Evolutionary conservation across 345 rosid species (phyloP).

Genomic region (Pistacia vera): DNA sequence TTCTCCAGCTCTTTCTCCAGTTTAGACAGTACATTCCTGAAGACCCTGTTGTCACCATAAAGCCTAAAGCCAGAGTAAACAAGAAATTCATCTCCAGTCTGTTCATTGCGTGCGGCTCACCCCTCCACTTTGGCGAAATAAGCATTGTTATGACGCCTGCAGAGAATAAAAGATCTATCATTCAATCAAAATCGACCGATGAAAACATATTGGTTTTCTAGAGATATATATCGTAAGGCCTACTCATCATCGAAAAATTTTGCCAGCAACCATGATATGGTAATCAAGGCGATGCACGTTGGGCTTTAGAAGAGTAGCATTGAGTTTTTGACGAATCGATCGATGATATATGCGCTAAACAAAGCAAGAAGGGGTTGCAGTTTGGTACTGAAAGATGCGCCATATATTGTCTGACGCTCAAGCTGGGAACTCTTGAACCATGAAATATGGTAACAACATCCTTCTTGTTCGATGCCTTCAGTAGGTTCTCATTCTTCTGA

Average conservation of each 20-base stretch:
- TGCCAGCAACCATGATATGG: slow-evolving; percentile 44
- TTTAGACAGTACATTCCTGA: slow-evolving; percentile 27
- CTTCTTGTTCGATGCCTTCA: slow-evolving; percentile 16
- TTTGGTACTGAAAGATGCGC: slow-evolving; percentile 47
- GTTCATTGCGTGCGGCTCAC: slow-evolving; percentile 51
- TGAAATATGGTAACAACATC: slow-evolving; percentile 45
- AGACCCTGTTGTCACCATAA: slow-evolving; percentile 26
- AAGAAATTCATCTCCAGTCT: slow-evolving; percentile 45
- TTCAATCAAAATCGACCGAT: background rate
- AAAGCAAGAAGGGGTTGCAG: slow-evolving; percentile 47
- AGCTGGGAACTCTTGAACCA: slow-evolving; percentile 36
- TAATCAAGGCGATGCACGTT: slow-evolving; percentile 49
- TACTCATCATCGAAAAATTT: slow-evolving; percentile 44
- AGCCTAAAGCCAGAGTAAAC: slow-evolving; percentile 32
- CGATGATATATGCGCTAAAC: slow-evolving; percentile 39
- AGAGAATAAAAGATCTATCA: background rate
- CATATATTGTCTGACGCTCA: slow-evolving; percentile 42
- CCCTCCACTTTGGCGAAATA: slow-evolving; percentile 55
- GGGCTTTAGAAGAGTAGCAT: slow-evolving; percentile 10
- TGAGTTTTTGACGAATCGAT: slow-evolving; percentile 26
- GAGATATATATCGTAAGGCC: background rate
- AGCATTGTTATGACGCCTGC: slow-evolving; percentile 45
- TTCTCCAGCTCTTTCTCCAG: slow-evolving; percentile 21
- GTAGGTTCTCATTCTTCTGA: slow-evolving; percentile 26
- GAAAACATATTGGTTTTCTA: too few relatives aligned